These are phyloP conservation scores for Ascochyta rabiei DNA, from an alignment of 2,329 filamentous ascomycete genomes.

Conservation along the genomic window DNA sequence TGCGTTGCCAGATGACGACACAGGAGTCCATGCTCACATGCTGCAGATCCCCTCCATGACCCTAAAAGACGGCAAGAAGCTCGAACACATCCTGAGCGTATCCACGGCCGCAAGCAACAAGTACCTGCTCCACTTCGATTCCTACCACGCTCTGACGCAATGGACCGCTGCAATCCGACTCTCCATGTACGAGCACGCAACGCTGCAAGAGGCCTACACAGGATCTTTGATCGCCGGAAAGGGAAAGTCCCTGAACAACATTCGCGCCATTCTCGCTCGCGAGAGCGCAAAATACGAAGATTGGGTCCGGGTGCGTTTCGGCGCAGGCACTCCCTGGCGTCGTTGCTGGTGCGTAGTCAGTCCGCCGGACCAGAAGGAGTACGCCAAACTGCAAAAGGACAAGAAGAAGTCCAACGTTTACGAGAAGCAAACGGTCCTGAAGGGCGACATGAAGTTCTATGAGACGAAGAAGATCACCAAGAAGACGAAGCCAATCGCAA, in stretches of 20 bases:
- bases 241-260: conserved; percentile 87
- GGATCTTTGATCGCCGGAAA: conserved; percentile 95
- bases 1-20: conserved; percentile 50
- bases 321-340: conserved; percentile 93
- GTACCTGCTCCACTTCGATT: conserved; percentile 95
- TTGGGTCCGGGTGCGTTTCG: conserved; percentile 94
- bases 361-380: conserved; percentile 92
- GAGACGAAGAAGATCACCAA: conserved; percentile 90
- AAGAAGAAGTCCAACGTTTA: conserved; percentile 84
- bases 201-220: conserved; percentile 94
- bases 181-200: conserved; percentile 91
- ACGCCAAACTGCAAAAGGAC: conserved; percentile 80
- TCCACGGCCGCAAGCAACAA: conserved; percentile 95
- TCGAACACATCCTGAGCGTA: conserved; percentile 94
- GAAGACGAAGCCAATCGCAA: conserved; percentile 87
- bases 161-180: conserved; percentile 96
- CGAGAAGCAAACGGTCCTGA: conserved; percentile 75
- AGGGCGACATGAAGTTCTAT: conserved; percentile 94
- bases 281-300: conserved; percentile 79
- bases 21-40: conserved; percentile 23
- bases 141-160: conserved; percentile 87
- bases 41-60: conserved; percentile 72
- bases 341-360: conserved; percentile 96
- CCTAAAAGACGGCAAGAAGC: conserved; percentile 79
- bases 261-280: conserved; percentile 85